Evolutionary conservation across 805 yeast species (phyloP).

Genomic region (Wickerhamia fluorescens): DNA sequence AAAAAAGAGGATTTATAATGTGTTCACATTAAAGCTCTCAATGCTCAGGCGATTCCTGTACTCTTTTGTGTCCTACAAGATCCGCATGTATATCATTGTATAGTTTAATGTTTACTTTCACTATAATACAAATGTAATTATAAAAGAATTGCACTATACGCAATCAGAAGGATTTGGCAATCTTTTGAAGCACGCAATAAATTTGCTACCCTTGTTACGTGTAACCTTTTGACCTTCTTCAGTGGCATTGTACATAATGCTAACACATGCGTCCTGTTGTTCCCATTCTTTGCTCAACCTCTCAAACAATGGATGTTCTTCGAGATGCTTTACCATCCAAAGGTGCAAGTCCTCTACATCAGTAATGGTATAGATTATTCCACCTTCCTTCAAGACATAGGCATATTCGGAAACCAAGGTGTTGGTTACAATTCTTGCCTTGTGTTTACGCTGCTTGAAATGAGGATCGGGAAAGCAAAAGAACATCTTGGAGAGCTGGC

Average conservation of each 20-base stretch:
- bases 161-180: constrained; percentile 49
- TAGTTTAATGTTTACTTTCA: no score
- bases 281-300: constrained; percentile 79
- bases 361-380: constrained; percentile 88
- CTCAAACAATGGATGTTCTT: constrained; percentile 85
- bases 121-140: no score
- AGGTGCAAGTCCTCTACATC: constrained; percentile 89
- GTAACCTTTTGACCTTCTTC: constrained; percentile 97
- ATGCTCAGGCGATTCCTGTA: no score
- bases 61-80: no score
- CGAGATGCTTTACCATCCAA: constrained; percentile 94
- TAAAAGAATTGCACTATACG: constrained; percentile 6
- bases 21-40: no score
- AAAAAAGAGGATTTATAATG: no score
- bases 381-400: constrained; percentile 77
- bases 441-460: constrained; percentile 94
- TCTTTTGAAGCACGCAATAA: constrained; percentile 79
- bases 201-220: constrained; percentile 83
- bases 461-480: constrained; percentile 99
- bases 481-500: constrained; percentile 84
- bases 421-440: constrained; percentile 90
- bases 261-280: constrained; percentile 68
- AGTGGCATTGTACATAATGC: constrained; percentile 84
- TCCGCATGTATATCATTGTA: no score
- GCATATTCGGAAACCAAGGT: constrained; percentile 91